phyloP scores from a whole-genome alignment of 805 yeast species.

The Candida nemodendra region DNA sequence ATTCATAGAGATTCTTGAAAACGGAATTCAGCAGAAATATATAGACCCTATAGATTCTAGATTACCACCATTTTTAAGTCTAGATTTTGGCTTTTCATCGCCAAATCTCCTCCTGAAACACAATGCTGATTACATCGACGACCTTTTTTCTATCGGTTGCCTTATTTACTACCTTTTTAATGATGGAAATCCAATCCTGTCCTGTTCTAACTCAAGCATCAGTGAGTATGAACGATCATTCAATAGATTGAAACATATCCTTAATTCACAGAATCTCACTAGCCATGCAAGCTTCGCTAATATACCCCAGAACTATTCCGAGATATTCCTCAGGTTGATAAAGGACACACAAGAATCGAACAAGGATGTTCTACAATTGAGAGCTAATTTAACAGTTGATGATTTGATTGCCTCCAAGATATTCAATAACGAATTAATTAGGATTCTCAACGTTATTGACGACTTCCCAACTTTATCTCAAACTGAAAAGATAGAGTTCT shows the following conservation, averaged over 20 bases:
- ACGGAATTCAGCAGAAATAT: conserved; percentile 53
- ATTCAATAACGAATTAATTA: conserved; percentile 80
- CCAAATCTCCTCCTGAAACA: conserved; percentile 79
- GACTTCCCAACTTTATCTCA: conserved; percentile 73
- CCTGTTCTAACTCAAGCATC: conserved; percentile 41
- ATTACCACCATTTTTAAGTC: conserved; percentile 67
- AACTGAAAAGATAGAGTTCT: conserved; percentile 65
- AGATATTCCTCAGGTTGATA: conserved; percentile 52
- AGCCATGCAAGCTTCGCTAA: conserved; percentile 49
- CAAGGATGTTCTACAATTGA: conserved; percentile 30
- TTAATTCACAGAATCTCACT: conserved; percentile 42
- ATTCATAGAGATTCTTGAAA: conserved; percentile 45
- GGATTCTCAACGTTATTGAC: conserved; percentile 77
- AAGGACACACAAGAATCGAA: conserved; percentile 40
- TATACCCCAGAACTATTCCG: conserved; percentile 56
- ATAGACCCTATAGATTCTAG: conserved; percentile 74
- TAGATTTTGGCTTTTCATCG: conserved; percentile 73
- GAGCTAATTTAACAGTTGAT: conserved; percentile 44
- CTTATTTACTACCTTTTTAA: conserved; percentile 70
- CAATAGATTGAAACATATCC: conserved; percentile 28
- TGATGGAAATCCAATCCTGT: conserved; percentile 39
- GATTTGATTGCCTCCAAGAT: conserved; percentile 69
- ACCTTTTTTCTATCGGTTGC: conserved; percentile 81
- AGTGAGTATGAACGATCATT: conserved; percentile 59
- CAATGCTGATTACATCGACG: conserved; percentile 64